Evolutionary conservation across 2,329 filamentous ascomycete genomes (phyloP).

Genomic region (Aureobasidium melanogenum): DNA sequence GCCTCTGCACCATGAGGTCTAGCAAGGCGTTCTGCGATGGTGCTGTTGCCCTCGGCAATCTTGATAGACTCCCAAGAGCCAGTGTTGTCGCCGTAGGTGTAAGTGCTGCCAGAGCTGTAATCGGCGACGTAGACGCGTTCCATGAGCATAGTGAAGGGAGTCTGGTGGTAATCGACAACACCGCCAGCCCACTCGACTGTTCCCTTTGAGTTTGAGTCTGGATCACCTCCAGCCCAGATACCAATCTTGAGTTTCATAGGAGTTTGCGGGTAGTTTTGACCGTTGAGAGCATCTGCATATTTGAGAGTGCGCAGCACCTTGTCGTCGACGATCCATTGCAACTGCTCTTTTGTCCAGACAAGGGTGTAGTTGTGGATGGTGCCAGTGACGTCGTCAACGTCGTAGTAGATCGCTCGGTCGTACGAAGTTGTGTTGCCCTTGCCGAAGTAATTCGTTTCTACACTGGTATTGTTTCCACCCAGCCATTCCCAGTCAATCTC

Average conservation of each 20-base stretch:
- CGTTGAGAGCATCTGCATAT: constrained; percentile 33
- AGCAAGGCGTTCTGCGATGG: constrained; percentile 27
- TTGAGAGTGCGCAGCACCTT: constrained; percentile 56
- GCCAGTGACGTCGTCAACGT: constrained; percentile 46
- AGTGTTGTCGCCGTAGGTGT: constrained; percentile 31
- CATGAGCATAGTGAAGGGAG: constrained; percentile 29
- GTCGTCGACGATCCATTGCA: constrained; percentile 64
- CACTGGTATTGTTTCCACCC: constrained; percentile 54
- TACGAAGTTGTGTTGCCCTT: constrained; percentile 60
- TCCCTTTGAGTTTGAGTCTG: constrained; percentile 46
- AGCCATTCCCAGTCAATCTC: constrained; percentile 85
- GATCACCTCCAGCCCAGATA: constrained; percentile 84
- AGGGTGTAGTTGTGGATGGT: constrained; percentile 62
- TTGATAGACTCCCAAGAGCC: constrained; percentile 39
- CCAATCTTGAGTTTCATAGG: constrained; percentile 62
- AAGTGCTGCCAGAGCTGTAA: constrained; percentile 27
- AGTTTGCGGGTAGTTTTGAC: constrained; percentile 66
- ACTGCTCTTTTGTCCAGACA: constrained; percentile 57
- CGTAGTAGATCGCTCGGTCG: constrained; percentile 57
- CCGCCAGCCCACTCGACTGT: constrained; percentile 31
- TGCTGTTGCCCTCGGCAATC: constrained; percentile 30
- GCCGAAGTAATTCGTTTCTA: constrained; percentile 67
- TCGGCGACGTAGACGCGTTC: constrained; percentile 27
- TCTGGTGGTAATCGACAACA: constrained; percentile 24
- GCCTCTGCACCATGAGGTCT: constrained; percentile 28